phyloP scores from a whole-genome alignment of 2,329 filamentous ascomycete genomes.

The Bipolaris bicolor region DNA sequence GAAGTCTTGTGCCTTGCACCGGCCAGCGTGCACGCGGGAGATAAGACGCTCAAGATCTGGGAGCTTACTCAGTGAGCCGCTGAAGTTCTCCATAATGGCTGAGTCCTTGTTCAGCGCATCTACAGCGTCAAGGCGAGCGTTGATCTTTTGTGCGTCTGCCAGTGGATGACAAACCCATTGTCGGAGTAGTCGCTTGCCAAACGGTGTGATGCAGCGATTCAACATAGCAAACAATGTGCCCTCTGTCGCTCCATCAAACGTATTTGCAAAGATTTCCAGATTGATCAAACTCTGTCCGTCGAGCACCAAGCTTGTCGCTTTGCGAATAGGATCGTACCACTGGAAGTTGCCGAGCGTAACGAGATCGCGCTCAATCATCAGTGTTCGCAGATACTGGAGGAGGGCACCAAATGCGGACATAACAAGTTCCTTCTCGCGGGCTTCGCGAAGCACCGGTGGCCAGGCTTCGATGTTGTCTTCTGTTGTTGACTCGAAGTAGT shows the following conservation, averaged over 20 bases:
- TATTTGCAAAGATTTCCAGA: conserved; percentile 95
- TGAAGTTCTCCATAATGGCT: conserved; percentile 83
- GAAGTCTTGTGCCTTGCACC: conserved; percentile 91
- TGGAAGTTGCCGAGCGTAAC: conserved; percentile 90
- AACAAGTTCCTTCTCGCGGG: conserved; percentile 76
- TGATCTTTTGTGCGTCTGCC: conserved; percentile 84
- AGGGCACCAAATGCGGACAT: conserved; percentile 93
- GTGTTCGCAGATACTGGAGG: conserved; percentile 77
- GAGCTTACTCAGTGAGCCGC: conserved; percentile 85
- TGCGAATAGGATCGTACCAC: conserved; percentile 91
- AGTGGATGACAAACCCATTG: conserved; percentile 98
- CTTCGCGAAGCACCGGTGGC: conserved; percentile 75
- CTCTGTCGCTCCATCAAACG: conserved; percentile 80
- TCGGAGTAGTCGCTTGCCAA: conserved; percentile 93
- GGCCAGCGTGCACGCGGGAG: conserved; percentile 89
- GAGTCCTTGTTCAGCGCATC: conserved; percentile 88
- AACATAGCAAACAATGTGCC: conserved; percentile 90
- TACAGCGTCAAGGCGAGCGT: conserved; percentile 91
- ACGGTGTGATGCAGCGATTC: conserved; percentile 94
- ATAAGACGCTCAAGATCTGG: conserved; percentile 94
- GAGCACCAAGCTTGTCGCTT: conserved; percentile 84
- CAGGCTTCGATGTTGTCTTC: conserved; percentile 69
- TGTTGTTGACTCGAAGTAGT: conserved; percentile 74
- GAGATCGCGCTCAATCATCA: conserved; percentile 88
- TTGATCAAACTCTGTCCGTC: conserved; percentile 98